Evolutionary conservation across 306 rosid genomes (phyloP).

Genomic region (Notholithocarpus densiflorus): DNA sequence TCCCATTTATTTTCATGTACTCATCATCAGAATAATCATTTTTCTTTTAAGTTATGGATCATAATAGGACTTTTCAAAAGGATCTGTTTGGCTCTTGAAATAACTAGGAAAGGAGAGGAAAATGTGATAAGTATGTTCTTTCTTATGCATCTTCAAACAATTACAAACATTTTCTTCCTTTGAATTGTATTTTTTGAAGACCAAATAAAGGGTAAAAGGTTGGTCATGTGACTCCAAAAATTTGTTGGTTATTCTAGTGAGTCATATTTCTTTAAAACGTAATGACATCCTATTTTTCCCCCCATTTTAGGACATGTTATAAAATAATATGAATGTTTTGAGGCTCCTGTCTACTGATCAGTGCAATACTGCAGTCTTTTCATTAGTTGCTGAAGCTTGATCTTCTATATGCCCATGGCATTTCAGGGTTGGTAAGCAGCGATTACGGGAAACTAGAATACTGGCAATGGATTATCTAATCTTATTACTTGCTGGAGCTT

Average conservation of each 20-base stretch:
- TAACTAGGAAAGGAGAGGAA: not conserved
- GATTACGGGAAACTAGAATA: conserved; percentile 78
- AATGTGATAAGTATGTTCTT: not conserved
- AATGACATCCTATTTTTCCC: not conserved
- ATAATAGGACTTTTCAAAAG: not conserved
- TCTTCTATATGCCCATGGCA: conserved; percentile 19
- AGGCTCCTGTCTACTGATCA: not conserved
- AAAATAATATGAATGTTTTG: not conserved
- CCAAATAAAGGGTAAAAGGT: too few species aligned
- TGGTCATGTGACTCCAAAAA: not conserved
- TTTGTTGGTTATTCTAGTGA: not conserved
- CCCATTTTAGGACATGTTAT: not conserved
- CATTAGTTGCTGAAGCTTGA: conserved; percentile 15
- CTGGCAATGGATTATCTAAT: conserved; percentile 88
- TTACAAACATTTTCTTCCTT: not conserved
- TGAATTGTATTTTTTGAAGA: not conserved
- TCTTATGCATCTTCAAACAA: not conserved
- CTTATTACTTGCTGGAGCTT: conserved; percentile 91
- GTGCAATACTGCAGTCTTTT: conserved; percentile 5
- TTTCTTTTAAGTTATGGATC: too few species aligned
- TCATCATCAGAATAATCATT: not conserved
- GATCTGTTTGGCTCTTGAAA: not conserved
- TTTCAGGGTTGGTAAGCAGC: conserved; percentile 80
- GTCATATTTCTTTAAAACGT: not conserved
- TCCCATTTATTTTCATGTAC: not conserved